Evolutionary conservation across 768 basidiomycete genomes (phyloP).

Genomic region (Mycena belliarum): DNA sequence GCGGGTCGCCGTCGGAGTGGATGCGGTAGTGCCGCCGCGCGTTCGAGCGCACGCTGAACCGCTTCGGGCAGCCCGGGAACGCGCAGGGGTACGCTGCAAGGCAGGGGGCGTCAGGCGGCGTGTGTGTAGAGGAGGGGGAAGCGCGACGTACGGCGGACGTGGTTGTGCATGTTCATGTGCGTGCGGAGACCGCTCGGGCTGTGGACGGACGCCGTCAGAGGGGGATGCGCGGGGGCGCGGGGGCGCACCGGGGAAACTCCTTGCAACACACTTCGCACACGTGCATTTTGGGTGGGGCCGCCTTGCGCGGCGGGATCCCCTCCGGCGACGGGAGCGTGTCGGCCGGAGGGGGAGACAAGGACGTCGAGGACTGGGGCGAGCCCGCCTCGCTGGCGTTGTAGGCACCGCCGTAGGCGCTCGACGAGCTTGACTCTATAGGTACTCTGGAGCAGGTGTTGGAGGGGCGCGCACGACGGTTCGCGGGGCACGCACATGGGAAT

Average conservation of each 20-base stretch:
- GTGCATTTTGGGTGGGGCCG: constrained; percentile 48
- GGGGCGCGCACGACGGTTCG: neutral
- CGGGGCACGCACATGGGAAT: constrained; percentile 10
- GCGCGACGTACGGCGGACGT: constrained; percentile 46
- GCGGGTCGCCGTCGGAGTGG: constrained; percentile 58
- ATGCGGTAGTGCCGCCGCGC: constrained; percentile 79
- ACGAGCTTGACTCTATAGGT: neutral
- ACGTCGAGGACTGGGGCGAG: neutral
- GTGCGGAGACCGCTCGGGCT: constrained; percentile 58
- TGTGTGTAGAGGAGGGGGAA: constrained; percentile 29
- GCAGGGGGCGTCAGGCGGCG: constrained; percentile 42
- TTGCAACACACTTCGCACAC: constrained; percentile 50
- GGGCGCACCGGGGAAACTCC: constrained; percentile 47
- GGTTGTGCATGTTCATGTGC: constrained; percentile 61
- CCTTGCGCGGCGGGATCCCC: neutral
- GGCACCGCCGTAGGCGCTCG: neutral
- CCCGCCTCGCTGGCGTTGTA: neutral
- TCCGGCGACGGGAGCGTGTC: neutral
- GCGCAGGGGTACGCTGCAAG: constrained; percentile 51
- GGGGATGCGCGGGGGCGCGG: constrained; percentile 6
- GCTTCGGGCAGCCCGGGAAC: constrained; percentile 61
- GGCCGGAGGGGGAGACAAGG: neutral
- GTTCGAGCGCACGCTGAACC: constrained; percentile 79
- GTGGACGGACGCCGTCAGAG: neutral
- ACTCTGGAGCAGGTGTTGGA: neutral